Base-by-base conservation (phyloP, 768 basidiomycete species). In the Pleurotus eryngii region DNA sequence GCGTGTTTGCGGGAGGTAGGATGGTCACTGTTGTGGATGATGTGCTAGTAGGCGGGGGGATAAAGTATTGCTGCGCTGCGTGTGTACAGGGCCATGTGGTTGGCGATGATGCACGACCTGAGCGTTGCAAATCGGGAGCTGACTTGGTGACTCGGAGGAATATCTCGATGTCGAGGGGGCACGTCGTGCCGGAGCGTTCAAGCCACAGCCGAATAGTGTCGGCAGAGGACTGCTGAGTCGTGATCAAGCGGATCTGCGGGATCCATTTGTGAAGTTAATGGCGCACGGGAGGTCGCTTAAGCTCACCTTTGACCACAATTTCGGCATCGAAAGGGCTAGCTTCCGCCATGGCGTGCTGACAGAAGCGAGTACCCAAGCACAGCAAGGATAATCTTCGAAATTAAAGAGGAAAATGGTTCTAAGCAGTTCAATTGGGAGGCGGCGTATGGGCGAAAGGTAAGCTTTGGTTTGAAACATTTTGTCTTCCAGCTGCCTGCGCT, bases 131-230 rank as follows among this genome's bases (percentile, higher is more conserved):
- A 39, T 67, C 63, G 30, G 64, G 49, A 40, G 67, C 62, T 3
- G 64, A 45, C 60, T 65, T 67, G 37, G 73, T 72, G 24, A 86
- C 80, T 37, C 83, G 85, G 39, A 92, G 73, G 67, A 84, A 86
- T 47, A 92, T 90, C 67, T 91, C 89, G 58, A 92, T 89, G 67
- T 91, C 90, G 7, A 92, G 78, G 5, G 90, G 86, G 5, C 85
- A 82, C 4, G 71, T 78, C 51, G 77, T 73, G 15, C 90, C 90
- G 11, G 90, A 87, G 24, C 90, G 84, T 67, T 91, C 89, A 0
- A 92, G 77, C 90, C 90, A 92, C 9, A 92, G 77, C 6, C 90
- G 85, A 49, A 92, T 81, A 4, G 86, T 90, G 65, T 92, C 90
- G 24, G 90, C 82, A 26, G 89, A 88, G 7, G 86, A 76, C 40